These are phyloP conservation scores for Candida stauntonica DNA, from an alignment of 805 yeast species.

Conservation along the genomic window DNA sequence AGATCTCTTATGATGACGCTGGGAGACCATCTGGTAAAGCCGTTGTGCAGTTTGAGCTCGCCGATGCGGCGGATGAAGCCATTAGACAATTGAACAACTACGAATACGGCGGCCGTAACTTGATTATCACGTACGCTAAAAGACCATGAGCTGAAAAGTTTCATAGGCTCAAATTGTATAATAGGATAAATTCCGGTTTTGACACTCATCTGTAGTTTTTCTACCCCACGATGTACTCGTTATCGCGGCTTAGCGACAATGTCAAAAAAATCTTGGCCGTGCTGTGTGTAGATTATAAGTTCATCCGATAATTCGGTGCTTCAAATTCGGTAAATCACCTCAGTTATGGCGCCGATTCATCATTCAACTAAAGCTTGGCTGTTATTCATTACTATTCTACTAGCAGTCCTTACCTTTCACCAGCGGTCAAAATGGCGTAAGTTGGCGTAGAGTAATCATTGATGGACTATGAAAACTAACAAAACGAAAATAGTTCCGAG, in stretches of 20 bases:
- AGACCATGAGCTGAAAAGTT: slow-evolving; percentile 7
- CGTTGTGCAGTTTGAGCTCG: slow-evolving; percentile 70
- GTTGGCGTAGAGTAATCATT: slow-evolving; percentile 4
- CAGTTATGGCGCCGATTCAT: not conserved
- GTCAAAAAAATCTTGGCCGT: no score
- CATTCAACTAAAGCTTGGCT: not conserved
- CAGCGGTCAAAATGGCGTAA: slow-evolving; percentile 19
- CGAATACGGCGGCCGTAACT: slow-evolving; percentile 76
- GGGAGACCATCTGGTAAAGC: slow-evolving; percentile 81
- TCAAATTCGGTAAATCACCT: no score
- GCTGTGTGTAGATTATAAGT: no score
- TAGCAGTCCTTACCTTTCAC: slow-evolving; percentile 6
- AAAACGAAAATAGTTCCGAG: slow-evolving; percentile 15
- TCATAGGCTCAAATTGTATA: not conserved
- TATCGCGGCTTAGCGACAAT: no score
- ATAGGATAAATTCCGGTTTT: no score
- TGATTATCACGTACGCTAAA: slow-evolving; percentile 62
- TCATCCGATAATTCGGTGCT: no score
- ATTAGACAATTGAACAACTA: slow-evolving; percentile 72
- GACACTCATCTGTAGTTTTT: no score
- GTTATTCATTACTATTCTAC: not conserved
- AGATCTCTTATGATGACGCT: slow-evolving; percentile 54
- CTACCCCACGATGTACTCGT: no score
- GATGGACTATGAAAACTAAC: not conserved
- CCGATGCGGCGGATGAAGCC: slow-evolving; percentile 68